Percentiles rank a stretch among this genome's conserved stretches.
phyloP scores from a whole-genome alignment of 2,329 filamentous ascomycete genomes.

The Trichoderma guizhouense region DNA sequence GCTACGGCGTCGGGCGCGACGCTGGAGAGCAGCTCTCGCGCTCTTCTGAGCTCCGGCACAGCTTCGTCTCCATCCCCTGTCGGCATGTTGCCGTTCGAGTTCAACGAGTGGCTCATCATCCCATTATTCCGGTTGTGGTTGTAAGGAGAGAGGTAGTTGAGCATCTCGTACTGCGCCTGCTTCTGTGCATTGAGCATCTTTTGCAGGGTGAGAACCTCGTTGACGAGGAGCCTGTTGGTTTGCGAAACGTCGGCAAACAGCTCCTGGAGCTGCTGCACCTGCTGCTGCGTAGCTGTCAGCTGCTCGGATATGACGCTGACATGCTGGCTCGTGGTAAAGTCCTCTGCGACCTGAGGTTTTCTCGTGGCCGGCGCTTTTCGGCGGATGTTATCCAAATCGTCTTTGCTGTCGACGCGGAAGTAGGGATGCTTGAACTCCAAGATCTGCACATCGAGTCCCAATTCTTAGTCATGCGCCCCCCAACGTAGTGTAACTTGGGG shows the following conservation, averaged over 20 bases:
- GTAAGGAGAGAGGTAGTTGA: slow-evolving; percentile 52
- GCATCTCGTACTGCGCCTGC: slow-evolving; percentile 55
- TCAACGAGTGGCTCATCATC: slow-evolving; percentile 34
- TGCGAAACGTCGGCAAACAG: slow-evolving; percentile 74
- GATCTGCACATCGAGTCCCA: slow-evolving; percentile 39
- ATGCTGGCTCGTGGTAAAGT: slow-evolving; percentile 80
- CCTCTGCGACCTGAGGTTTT: slow-evolving; percentile 64
- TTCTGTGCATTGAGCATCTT: slow-evolving; percentile 58
- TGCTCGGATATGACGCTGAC: slow-evolving; percentile 86
- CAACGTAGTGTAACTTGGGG: neutral
- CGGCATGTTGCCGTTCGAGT: slow-evolving; percentile 36
- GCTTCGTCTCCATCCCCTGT: slow-evolving; percentile 48
- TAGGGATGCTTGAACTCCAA: slow-evolving; percentile 93
- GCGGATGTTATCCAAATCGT: slow-evolving; percentile 93
- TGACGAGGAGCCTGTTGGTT: slow-evolving; percentile 59
- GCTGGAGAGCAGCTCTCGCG: slow-evolving; percentile 54
- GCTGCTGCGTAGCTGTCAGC: slow-evolving; percentile 84
- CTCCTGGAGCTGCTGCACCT: slow-evolving; percentile 83
- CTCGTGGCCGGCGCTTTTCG: slow-evolving; percentile 90
- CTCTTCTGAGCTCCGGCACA: slow-evolving; percentile 52
- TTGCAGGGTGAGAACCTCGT: slow-evolving; percentile 59
- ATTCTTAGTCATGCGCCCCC: neutral
- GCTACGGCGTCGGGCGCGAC: slow-evolving; percentile 50
- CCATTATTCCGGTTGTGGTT: slow-evolving; percentile 42
- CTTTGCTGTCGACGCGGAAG: slow-evolving; percentile 93